These are phyloP conservation scores for Eucalyptus polyanthemos DNA, from an alignment of 345 rosid genomes.

Conservation along the genomic window DNA sequence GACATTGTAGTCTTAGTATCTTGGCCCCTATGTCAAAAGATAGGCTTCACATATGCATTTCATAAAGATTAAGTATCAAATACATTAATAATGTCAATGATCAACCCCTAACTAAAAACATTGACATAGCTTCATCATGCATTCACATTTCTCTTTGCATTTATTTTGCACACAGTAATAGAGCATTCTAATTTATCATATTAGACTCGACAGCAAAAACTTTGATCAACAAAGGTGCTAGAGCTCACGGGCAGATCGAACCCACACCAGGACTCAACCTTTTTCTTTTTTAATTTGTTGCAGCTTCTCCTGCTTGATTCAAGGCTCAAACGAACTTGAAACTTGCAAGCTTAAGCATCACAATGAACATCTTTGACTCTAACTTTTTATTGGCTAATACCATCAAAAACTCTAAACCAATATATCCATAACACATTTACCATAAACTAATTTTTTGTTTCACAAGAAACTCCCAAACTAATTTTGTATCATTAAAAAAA, in stretches of 20 bases:
- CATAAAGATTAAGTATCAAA: not conserved
- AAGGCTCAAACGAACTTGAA: too few species aligned
- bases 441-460: too few species aligned
- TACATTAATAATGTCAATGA: not conserved
- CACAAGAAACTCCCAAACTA: too few species aligned
- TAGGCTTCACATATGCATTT: not conserved
- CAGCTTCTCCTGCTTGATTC: too few species aligned
- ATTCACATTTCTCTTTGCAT: not conserved
- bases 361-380: too few species aligned
- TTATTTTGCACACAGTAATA: not conserved
- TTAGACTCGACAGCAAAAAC: too few species aligned
- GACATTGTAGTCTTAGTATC: not conserved
- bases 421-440: too few species aligned
- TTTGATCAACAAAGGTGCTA: not conserved
- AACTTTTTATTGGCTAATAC: too few species aligned
- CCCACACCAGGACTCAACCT: not conserved
- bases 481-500: too few species aligned
- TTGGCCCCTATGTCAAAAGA: not conserved
- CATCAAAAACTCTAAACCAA: too few species aligned
- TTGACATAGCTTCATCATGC: not conserved
- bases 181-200: not conserved
- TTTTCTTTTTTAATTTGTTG: too few species aligned
- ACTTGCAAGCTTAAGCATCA: too few species aligned
- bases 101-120: not conserved
- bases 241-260: not conserved